phyloP scores from a whole-genome alignment of 768 basidiomycete genomes.

The Termitomyces sp. region DNA sequence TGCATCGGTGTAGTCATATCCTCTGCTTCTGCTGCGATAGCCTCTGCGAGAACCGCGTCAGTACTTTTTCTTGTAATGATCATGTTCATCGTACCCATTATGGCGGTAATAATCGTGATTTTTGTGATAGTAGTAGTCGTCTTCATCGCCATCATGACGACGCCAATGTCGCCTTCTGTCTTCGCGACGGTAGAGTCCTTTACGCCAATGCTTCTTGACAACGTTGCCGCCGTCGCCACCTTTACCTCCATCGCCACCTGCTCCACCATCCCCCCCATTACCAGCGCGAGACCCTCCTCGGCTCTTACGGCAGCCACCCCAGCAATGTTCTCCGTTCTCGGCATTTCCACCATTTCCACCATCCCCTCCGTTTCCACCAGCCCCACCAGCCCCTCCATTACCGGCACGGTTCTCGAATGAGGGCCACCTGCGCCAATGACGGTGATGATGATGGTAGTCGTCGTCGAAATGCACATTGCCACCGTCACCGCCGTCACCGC shows the following conservation, averaged over 20 bases:
- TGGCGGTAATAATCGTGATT: not conserved
- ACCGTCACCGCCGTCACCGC: constrained; percentile 2
- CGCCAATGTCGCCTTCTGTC: not conserved
- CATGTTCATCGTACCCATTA: not conserved
- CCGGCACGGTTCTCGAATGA: not conserved
- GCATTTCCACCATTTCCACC: constrained; percentile 8
- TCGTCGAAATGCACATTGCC: not conserved
- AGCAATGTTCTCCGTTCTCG: not conserved
- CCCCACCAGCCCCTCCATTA: not conserved
- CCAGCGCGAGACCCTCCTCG: not conserved
- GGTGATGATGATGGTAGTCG: not conserved
- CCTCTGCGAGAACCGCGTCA: no score
- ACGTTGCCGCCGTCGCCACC: not conserved
- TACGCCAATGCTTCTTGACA: not conserved
- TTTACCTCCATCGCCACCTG: not conserved
- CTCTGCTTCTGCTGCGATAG: no score
- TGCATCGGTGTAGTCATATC: no score
- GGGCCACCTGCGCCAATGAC: not conserved
- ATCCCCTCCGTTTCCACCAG: not conserved
- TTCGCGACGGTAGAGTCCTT: not conserved
- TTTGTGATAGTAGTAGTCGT: not conserved
- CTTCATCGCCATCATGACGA: not conserved
- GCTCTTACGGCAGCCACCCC: not conserved
- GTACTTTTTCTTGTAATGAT: no score
- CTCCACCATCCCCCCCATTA: not conserved